Evolutionary conservation across 768 basidiomycete species (phyloP).

Genomic region (Phaeolepiota aurea): DNA sequence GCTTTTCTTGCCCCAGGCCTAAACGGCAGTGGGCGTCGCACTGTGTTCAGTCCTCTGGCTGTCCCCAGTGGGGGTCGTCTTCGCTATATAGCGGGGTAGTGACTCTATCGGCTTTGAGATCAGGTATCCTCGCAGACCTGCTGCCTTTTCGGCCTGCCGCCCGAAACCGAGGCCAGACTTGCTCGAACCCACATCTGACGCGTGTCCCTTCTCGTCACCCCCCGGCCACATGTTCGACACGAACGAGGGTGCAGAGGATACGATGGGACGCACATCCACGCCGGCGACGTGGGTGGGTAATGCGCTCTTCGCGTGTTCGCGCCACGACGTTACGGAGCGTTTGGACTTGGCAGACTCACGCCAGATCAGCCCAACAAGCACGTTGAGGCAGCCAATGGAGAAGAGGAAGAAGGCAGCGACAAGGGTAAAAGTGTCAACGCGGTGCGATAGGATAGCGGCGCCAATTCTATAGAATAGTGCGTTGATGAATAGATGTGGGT

Average conservation of each 20-base stretch:
- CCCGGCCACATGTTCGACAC: conserved; percentile 26
- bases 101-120: conserved; percentile 56
- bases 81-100: conserved; percentile 44
- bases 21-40: conserved; percentile 2
- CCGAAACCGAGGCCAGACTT: conserved; percentile 71
- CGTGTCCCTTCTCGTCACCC: conserved; percentile 8
- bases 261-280: conserved; percentile 24
- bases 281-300: conserved; percentile 41
- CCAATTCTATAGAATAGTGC: conserved; percentile 48
- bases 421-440: conserved; percentile 83
- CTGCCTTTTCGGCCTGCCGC: conserved; percentile 68
- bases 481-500: conserved; percentile 1
- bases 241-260: conserved; percentile 24
- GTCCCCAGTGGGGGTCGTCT: background rate
- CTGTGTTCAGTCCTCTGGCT: conserved; percentile 1
- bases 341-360: conserved; percentile 51
- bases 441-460: conserved; percentile 65
- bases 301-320: conserved; percentile 40
- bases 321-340: conserved; percentile 60
- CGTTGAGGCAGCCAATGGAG: conserved; percentile 84
- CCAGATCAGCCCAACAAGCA: conserved; percentile 69
- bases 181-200: conserved; percentile 7
- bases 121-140: conserved; percentile 53
- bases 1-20: too few species aligned
- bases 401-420: conserved; percentile 91